Evolutionary conservation across 768 basidiomycete species (phyloP).

Genomic region (Cyclocybe aegerita): DNA sequence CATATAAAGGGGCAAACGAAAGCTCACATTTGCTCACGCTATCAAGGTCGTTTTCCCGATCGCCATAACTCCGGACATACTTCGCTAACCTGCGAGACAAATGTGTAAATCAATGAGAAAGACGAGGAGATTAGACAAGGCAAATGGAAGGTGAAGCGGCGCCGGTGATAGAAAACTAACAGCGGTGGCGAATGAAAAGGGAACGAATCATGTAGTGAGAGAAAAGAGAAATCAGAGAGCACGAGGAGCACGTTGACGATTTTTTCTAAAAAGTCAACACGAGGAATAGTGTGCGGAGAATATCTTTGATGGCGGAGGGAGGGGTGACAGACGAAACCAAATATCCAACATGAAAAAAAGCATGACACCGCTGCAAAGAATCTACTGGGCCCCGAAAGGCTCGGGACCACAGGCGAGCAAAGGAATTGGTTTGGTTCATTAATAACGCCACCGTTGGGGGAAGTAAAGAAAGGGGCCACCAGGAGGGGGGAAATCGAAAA

Average conservation of each 20-base stretch:
- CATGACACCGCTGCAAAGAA: neutral
- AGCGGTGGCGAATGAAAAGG: neutral
- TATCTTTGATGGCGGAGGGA: neutral
- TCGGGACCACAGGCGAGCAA: neutral
- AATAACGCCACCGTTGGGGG: neutral
- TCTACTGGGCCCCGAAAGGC: neutral
- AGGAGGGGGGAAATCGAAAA: too few relatives aligned
- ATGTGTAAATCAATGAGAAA: neutral
- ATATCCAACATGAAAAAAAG: too few relatives aligned
- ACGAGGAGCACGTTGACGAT: neutral
- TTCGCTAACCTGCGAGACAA: slow-evolving; percentile 46
- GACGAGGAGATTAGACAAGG: neutral
- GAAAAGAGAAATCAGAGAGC: neutral
- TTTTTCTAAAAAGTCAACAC: neutral
- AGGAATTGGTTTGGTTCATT: neutral
- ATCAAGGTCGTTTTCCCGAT: slow-evolving; percentile 69
- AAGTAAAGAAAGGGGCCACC: neutral
- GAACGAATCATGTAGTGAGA: neutral
- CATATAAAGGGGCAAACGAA: neutral
- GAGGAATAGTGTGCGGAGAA: neutral
- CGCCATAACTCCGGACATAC: slow-evolving; percentile 74
- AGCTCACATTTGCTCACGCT: slow-evolving; percentile 68
- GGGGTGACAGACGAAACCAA: neutral
- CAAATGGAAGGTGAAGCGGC: neutral
- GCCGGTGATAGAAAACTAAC: neutral